Evolutionary conservation across 169 alveolate genomes (phyloP).

Genomic region (Amoebophrya sp.): DNA sequence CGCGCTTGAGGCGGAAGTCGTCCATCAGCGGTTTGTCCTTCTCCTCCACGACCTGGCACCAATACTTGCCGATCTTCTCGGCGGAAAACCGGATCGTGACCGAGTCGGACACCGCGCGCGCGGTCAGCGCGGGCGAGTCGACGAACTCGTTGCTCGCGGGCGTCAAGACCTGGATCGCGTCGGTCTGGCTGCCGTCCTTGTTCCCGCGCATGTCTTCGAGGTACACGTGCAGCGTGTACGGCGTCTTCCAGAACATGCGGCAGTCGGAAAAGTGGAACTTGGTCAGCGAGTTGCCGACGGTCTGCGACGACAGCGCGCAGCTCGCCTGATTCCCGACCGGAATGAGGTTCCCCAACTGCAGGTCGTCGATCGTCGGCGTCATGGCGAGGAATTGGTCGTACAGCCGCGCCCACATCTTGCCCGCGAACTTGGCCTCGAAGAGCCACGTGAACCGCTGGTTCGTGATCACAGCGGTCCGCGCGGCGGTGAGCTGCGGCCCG

Average conservation of each 20-base stretch:
- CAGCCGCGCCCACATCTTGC: background rate
- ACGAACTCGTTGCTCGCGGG: background rate
- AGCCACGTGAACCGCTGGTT: background rate
- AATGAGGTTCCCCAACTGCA: background rate
- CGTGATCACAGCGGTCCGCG: background rate
- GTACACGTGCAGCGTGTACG: background rate
- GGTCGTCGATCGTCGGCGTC: background rate
- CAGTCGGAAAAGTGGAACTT: background rate
- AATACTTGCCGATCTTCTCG: background rate
- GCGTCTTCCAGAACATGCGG: background rate
- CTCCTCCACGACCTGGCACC: background rate
- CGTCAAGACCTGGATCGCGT: background rate
- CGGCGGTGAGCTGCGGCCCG: background rate
- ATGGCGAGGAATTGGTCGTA: background rate
- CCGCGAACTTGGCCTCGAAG: background rate
- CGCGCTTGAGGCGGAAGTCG: background rate
- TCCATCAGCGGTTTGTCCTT: background rate
- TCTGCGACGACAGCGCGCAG: background rate
- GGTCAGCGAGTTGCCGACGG: background rate
- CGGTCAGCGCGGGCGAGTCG: background rate
- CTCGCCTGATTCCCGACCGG: background rate
- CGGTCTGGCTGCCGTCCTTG: background rate
- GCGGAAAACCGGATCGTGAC: background rate
- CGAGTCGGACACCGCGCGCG: background rate
- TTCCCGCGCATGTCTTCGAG: background rate